Evolutionary conservation across 768 basidiomycete genomes (phyloP).

Genomic region (Fibroporia radiculosa): DNA sequence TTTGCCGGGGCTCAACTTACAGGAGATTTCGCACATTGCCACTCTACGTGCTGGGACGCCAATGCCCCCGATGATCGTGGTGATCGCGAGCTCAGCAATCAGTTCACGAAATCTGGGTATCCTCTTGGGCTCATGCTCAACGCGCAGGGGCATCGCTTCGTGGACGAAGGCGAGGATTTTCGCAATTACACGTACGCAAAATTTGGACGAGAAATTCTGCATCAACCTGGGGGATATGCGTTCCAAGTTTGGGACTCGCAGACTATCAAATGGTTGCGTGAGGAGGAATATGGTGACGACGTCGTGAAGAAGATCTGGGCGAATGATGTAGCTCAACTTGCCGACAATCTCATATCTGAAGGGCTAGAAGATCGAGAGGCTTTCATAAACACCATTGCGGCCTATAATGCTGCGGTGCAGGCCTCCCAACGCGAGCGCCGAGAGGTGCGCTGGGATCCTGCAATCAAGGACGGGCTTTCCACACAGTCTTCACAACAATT

Average conservation of each 20-base stretch:
- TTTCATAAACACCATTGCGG: constrained; percentile 38
- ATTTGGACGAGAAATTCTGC: constrained; percentile 52
- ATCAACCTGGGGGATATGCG: constrained; percentile 49
- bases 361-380: constrained; percentile 37
- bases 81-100: constrained; percentile 53
- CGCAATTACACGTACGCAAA: constrained; percentile 69
- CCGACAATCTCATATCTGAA: constrained; percentile 33
- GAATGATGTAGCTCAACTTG: constrained; percentile 40
- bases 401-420: constrained; percentile 45
- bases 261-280: constrained; percentile 35
- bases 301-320: constrained; percentile 51
- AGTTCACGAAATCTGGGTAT: constrained; percentile 69
- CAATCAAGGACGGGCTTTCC: constrained; percentile 53
- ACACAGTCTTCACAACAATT: constrained; percentile 34
- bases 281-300: constrained; percentile 60
- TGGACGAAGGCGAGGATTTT: constrained; percentile 67
- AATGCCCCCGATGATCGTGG: constrained; percentile 45
- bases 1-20: constrained; percentile 43
- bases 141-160: constrained; percentile 47
- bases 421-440: constrained; percentile 29
- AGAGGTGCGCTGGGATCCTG: constrained; percentile 45
- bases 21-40: constrained; percentile 58
- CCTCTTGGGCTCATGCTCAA: constrained; percentile 69
- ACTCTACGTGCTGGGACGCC: constrained; percentile 67
- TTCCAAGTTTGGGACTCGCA: constrained; percentile 62